These are phyloP conservation scores for Coriolopsis trogii DNA, from an alignment of 1,284 basidiomycete species.

Conservation along the genomic window DNA sequence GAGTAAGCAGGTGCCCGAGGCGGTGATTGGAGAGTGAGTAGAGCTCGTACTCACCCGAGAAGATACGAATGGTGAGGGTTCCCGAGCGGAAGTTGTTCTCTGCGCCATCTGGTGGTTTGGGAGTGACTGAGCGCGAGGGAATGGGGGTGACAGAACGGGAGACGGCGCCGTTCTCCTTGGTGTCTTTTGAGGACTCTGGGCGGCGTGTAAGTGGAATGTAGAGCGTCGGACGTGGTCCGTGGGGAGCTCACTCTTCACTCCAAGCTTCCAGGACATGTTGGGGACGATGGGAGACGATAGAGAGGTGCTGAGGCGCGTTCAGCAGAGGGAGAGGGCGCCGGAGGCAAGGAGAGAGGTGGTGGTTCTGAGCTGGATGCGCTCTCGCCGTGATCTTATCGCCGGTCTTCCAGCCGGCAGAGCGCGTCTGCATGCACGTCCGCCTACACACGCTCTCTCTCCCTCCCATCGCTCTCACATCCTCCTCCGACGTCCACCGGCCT, in stretches of 20 bases:
- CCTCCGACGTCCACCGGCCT: conserved; percentile 6
- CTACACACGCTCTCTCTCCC: too few relatives aligned
- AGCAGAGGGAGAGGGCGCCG: conserved; percentile 5
- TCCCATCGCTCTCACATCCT: too few relatives aligned
- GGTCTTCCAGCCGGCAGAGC: neutral
- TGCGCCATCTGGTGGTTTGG: conserved; percentile 56
- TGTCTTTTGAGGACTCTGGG: conserved; percentile 62
- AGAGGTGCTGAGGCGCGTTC: conserved; percentile 20
- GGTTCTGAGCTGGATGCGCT: neutral
- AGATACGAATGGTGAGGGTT: conserved; percentile 86
- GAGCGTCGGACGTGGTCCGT: neutral
- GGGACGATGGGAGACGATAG: conserved; percentile 10
- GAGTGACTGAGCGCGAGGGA: conserved; percentile 71
- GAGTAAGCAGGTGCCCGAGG: too few relatives aligned
- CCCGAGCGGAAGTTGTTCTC: conserved; percentile 69
- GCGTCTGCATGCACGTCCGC: neutral
- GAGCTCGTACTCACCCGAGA: conserved; percentile 62
- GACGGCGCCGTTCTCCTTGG: conserved; percentile 64
- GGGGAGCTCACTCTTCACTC: conserved; percentile 28
- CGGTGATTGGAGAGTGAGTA: too few relatives aligned
- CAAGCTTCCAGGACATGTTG: conserved; percentile 34
- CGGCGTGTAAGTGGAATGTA: conserved; percentile 5
- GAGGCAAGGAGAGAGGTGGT: conserved; percentile 11
- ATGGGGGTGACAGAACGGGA: conserved; percentile 78
- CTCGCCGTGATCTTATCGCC: conserved; percentile 14